Evolutionary conservation across 2,329 filamentous ascomycete genomes (phyloP).

Genomic region (Aspergillus fumigatus): DNA sequence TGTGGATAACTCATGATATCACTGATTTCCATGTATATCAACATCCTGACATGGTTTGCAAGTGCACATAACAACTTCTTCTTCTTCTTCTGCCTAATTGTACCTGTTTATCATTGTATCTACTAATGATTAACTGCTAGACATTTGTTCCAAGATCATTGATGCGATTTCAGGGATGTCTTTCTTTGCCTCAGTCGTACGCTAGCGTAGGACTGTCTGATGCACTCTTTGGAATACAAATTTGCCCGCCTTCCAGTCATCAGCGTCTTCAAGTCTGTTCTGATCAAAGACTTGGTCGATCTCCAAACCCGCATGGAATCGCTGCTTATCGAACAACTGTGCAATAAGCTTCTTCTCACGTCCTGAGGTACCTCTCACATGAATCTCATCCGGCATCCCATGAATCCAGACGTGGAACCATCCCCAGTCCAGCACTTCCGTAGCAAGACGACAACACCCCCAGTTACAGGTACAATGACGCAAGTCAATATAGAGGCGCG

Average conservation of each 20-base stretch:
- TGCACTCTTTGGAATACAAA: conserved; percentile 2
- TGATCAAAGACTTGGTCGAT: conserved; percentile 6
- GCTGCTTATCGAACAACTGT: conserved; percentile 6
- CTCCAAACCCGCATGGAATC: conserved; percentile 2
- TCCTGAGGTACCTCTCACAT: conserved; percentile 10
- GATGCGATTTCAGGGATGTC: not conserved
- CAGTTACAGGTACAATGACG: conserved; percentile 12
- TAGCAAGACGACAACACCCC: conserved; percentile 18
- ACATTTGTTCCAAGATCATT: not conserved
- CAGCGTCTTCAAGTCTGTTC: not conserved
- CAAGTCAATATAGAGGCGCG: conserved; percentile 14
- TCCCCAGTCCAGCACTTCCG: conserved; percentile 16
- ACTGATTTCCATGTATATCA: not conserved
- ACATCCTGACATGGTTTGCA: not conserved
- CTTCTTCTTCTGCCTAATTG: not conserved
- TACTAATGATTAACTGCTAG: not conserved
- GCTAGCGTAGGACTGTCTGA: not conserved
- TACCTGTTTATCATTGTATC: not conserved
- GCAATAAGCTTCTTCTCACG: conserved; percentile 10
- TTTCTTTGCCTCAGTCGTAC: not conserved
- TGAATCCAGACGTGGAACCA: conserved; percentile 12
- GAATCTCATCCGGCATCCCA: conserved; percentile 14
- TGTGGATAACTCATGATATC: conserved; percentile 43
- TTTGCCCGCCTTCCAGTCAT: not conserved
- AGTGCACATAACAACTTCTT: not conserved